These are phyloP conservation scores for Hysterangium stoloniferum DNA, from an alignment of 768 basidiomycete species.

Conservation along the genomic window DNA sequence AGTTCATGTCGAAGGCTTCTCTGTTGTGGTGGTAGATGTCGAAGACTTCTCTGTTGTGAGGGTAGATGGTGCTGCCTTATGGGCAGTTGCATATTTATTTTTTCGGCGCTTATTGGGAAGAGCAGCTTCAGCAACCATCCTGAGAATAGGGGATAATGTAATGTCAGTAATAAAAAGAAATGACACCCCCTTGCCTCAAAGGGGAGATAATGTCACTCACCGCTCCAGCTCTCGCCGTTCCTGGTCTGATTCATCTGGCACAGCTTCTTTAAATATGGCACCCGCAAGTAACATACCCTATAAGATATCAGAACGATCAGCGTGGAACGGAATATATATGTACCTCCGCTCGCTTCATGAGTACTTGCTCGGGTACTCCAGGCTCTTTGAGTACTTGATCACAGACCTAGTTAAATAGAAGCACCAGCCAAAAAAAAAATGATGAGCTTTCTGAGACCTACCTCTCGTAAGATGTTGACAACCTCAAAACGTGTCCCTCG, in stretches of 20 bases:
- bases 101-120: conserved; percentile 42
- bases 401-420: conserved; percentile 42
- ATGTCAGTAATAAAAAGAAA: not conserved
- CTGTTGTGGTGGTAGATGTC: no score
- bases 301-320: not conserved
- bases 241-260: conserved; percentile 86
- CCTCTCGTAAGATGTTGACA: conserved; percentile 78
- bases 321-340: conserved; percentile 10
- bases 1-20: no score
- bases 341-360: conserved; percentile 83
- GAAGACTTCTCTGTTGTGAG: no score
- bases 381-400: conserved; percentile 83
- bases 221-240: conserved; percentile 92
- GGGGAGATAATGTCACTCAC: conserved; percentile 32
- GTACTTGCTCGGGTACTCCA: conserved; percentile 57
- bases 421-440: not conserved
- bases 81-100: no score
- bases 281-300: conserved; percentile 86
- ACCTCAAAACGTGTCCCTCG: conserved; percentile 95
- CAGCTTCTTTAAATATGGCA: conserved; percentile 77
- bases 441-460: conserved; percentile 21
- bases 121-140: conserved; percentile 85
- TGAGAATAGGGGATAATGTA: conserved; percentile 20
- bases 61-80: no score
- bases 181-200: conserved; percentile 13